These are phyloP conservation scores for Arthrobotrys conoides DNA, from an alignment of 2,329 filamentous ascomycete species.

Conservation along the genomic window DNA sequence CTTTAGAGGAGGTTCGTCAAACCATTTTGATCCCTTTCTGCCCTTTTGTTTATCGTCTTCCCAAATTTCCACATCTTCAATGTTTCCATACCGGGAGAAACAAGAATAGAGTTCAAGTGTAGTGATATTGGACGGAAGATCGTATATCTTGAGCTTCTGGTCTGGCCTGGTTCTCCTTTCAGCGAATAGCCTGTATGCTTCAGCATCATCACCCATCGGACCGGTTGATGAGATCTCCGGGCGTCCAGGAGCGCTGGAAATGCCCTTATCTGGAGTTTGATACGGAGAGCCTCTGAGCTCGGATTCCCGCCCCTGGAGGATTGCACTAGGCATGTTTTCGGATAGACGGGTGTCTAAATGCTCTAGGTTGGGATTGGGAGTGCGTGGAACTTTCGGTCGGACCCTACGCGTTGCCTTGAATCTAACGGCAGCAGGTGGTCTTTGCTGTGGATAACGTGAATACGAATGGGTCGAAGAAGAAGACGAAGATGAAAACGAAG, in stretches of 20 bases:
- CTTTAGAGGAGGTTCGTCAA: not conserved
- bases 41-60: conserved; percentile 16
- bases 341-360: not conserved
- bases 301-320: not conserved
- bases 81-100: conserved; percentile 11
- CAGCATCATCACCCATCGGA: not conserved
- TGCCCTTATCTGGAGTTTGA: not conserved
- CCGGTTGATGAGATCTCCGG: not conserved
- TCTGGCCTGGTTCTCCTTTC: conserved; percentile 21
- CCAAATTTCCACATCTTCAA: conserved; percentile 40
- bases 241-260: not conserved
- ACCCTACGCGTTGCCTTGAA: conserved; percentile 23
- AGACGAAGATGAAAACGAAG: conserved; percentile 26
- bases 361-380: not conserved
- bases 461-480: not conserved
- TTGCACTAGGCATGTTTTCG: conserved; percentile 13
- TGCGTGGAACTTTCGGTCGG: not conserved
- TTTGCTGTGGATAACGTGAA: not conserved
- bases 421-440: not conserved
- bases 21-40: not conserved
- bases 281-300: not conserved
- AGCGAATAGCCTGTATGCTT: not conserved
- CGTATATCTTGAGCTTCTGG: conserved; percentile 22
- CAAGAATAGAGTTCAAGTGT: conserved; percentile 29
- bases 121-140: conserved; percentile 29